Percentiles rank a stretch among this genome's conserved stretches.
These are phyloP conservation scores for Oryza officinalis DNA, from an alignment of 176 grass and related monocot genomes.

Conservation along the genomic window DNA sequence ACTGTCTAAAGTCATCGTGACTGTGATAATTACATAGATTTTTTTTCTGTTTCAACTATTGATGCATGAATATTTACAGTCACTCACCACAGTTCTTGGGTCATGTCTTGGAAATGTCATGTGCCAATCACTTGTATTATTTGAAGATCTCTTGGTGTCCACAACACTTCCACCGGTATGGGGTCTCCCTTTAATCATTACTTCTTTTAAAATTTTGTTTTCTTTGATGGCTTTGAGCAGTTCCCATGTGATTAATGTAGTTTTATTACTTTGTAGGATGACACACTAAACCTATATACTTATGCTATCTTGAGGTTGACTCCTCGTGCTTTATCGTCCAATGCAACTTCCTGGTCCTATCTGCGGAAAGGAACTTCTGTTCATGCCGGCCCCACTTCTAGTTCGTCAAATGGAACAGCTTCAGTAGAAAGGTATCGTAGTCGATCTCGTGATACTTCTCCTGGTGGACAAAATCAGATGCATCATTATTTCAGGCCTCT, in stretches of 20 bases:
- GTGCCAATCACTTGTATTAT: conserved; percentile 84
- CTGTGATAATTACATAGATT: not conserved
- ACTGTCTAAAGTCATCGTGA: conserved; percentile 25
- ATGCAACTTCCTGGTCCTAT: conserved; percentile 89
- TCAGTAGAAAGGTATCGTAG: conserved; percentile 60
- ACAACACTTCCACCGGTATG: conserved; percentile 82
- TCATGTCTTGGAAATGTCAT: conserved; percentile 57
- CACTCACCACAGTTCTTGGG: conserved; percentile 76
- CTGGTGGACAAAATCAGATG: conserved; percentile 65
- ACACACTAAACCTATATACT: conserved; percentile 77
- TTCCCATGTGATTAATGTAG: conserved; percentile 20
- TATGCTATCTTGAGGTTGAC: conserved; percentile 88
- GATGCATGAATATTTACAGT: conserved; percentile 70
- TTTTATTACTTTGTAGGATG: conserved; percentile 60
- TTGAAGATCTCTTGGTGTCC: conserved; percentile 93
- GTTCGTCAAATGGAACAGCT: conserved; percentile 54
- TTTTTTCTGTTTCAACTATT: conserved; percentile 47
- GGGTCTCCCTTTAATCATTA: conserved; percentile 21
- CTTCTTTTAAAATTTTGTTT: conserved; percentile 34
- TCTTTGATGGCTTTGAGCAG: conserved; percentile 6
- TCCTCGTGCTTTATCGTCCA: conserved; percentile 78
- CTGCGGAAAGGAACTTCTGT: conserved; percentile 72
- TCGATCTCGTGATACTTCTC: conserved; percentile 71
- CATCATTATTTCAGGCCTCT: conserved; percentile 69
- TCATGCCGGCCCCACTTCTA: conserved; percentile 51